Evolutionary conservation across 805 yeast genomes (phyloP), one percentile per base, ranked within the genome.

Genomic region (Metschnikowia kunwiensis): DNA sequence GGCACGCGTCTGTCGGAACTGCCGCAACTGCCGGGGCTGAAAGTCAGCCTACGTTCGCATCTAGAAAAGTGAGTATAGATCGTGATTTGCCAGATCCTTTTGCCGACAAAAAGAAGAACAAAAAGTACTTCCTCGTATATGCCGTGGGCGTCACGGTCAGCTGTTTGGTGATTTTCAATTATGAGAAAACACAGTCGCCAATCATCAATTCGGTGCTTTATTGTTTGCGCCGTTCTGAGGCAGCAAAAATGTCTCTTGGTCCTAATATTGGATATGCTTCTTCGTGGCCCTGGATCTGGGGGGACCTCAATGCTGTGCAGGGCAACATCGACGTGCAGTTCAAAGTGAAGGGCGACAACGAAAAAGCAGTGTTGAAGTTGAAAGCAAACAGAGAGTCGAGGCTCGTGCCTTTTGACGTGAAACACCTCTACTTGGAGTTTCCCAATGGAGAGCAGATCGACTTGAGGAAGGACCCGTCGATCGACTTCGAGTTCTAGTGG

Each of bases 131-230:
- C 56, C 58, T 70, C 5, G 57, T 50, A 7, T 68, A 67, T 40
- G 70, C 63, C 1, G 34, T 65, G 15, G 74, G 72, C 1, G 60
- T 67, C 7, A 49, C 59, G 1, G 47, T 60, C n/a, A 56, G 68
- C 16, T 66, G 70, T 46, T 55, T 50, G 5, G 73, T 85, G 20
- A 85, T 91, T 51, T 82, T 91, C 74, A 89, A 93, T 68, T 89
- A 91, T 62, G 98, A 93, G 58, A 89, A 88, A 58, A 80, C 88
- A 13, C 79, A 84, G 29, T 86, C 96, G 10, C 97, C 97, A 1
- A 75, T 91, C 41, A 83, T 91, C 50, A 76, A 83, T 26, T 89
- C 95, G 5, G 83, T 96, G 4, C 66, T 93, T 58, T 88, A 86
- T 60, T 83, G 86, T 45, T 63, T 91, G 50, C 77, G 98, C 55